These are phyloP conservation scores for Trametes pubescens DNA, from an alignment of 1,284 basidiomycete genomes.

Conservation along the genomic window DNA sequence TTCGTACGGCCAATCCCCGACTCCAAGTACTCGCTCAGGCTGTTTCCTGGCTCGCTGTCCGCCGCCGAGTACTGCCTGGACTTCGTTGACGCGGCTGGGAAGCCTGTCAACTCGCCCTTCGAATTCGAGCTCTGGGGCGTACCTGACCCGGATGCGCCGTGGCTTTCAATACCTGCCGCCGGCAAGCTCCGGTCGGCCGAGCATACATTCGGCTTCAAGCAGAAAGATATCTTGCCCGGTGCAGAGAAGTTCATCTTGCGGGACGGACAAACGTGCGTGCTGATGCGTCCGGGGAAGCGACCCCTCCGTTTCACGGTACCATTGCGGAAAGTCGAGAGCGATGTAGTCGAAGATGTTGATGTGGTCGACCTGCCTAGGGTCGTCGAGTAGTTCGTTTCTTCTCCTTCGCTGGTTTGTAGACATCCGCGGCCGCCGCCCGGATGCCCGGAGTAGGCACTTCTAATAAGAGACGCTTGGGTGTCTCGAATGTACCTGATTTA, in stretches of 20 bases:
- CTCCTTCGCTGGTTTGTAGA: no score
- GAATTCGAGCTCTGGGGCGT: slow-evolving; percentile 12
- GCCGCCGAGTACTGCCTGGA: slow-evolving; percentile 13
- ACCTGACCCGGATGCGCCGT: background rate
- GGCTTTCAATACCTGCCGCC: background rate
- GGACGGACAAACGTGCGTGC: background rate
- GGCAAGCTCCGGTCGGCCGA: background rate
- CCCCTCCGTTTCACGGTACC: slow-evolving; percentile 2
- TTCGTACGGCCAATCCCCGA: background rate
- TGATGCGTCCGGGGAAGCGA: background rate
- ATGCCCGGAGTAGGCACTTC: no score
- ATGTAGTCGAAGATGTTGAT: background rate
- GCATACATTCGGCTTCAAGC: background rate
- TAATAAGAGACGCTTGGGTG: no score
- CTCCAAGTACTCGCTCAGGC: slow-evolving; percentile 6
- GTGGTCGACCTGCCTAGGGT: background rate
- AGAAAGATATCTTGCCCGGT: background rate
- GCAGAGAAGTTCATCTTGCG: background rate
- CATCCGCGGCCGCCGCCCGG: no score
- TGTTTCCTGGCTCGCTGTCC: slow-evolving; percentile 11
- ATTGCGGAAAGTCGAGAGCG: background rate
- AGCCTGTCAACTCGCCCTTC: slow-evolving; percentile 20
- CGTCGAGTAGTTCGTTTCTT: background rate
- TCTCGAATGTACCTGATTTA: no score
- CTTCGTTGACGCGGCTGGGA: slow-evolving; percentile 13